Conservation (phyloP, 2,329 filamentous ascomycete genomes). For the Amauroascus verrucosus region DNA sequence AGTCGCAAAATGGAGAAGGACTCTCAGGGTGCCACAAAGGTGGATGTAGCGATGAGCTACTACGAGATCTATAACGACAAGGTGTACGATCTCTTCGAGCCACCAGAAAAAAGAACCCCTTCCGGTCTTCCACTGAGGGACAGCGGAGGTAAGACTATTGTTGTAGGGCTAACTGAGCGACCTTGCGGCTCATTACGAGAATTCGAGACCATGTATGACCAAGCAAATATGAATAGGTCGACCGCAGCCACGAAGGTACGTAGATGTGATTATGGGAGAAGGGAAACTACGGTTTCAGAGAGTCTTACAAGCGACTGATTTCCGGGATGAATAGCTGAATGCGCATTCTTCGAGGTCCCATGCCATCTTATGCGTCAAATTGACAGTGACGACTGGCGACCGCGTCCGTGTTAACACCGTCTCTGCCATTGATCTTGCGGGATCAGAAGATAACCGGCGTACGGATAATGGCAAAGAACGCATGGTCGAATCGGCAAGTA, state of each 20-base stretch:
- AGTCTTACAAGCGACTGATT: conserved; percentile 11
- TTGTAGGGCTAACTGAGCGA: conserved; percentile 75
- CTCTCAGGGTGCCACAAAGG: conserved; percentile 55
- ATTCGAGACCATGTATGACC: conserved; percentile 81
- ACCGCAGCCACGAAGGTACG: conserved; percentile 72
- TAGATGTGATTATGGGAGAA: neutral
- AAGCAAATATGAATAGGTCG: conserved; percentile 81
- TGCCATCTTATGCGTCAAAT: conserved; percentile 80
- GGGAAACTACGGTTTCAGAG: neutral
- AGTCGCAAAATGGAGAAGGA: conserved; percentile 80
- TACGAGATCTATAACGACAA: conserved; percentile 98
- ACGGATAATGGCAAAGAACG: conserved; percentile 91
- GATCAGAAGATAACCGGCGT: conserved; percentile 87
- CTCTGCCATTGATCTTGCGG: conserved; percentile 88
- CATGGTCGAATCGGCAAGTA: conserved; percentile 87
- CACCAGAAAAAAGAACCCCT: conserved; percentile 73
- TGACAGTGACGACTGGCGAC: conserved; percentile 63
- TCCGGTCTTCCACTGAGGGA: conserved; percentile 74
- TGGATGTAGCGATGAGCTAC: conserved; percentile 71
- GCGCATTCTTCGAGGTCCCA: conserved; percentile 84
- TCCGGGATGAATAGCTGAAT: conserved; percentile 50
- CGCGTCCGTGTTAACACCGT: conserved; percentile 67
- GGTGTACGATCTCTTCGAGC: conserved; percentile 80
- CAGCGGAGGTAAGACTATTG: conserved; percentile 75
- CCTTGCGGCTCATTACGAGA: conserved; percentile 77